Evolutionary conservation across 148 eudicot species (phyloP).

Genomic region (Rheum nobile): DNA sequence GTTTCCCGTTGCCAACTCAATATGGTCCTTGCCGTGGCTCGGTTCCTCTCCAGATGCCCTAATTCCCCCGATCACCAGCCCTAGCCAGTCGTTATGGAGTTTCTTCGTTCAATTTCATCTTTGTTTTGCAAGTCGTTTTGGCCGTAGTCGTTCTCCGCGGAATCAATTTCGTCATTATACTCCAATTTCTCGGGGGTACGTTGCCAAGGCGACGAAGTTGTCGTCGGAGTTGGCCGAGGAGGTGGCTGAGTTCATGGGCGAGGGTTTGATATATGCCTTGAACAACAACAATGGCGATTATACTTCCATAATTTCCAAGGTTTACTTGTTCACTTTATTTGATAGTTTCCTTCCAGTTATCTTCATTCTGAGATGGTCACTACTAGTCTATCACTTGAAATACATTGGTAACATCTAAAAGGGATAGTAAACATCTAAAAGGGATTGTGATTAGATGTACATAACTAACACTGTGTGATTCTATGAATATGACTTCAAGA

Average conservation of each 20-base stretch:
- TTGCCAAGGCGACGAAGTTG: constrained; percentile 38
- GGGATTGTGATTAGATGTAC: too few species aligned
- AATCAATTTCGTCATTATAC: constrained; percentile 37
- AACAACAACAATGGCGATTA: constrained; percentile 17
- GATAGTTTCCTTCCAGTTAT: constrained; percentile 46
- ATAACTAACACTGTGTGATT: too few species aligned
- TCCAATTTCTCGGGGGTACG: constrained; percentile 39
- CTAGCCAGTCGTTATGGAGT: constrained; percentile 27
- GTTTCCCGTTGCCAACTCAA: too few species aligned
- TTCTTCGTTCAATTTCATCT: constrained; percentile 38
- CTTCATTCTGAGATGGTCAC: too few species aligned
- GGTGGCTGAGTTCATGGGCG: too few species aligned
- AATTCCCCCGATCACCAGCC: constrained; percentile 35
- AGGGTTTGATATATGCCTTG: too few species aligned
- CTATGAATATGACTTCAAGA: too few species aligned
- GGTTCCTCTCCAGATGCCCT: constrained; percentile 56
- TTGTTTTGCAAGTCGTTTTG: constrained; percentile 57
- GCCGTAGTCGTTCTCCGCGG: constrained; percentile 56
- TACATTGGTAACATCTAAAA: too few species aligned
- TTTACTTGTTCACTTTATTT: constrained; percentile 53
- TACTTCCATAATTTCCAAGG: constrained; percentile 32
- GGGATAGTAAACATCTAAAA: too few species aligned
- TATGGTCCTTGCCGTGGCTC: too few species aligned
- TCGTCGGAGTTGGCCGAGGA: too few species aligned
- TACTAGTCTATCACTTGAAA: too few species aligned